These are phyloP conservation scores for Spiraea crenata DNA, from an alignment of 331 rosid genomes.

Conservation along the genomic window DNA sequence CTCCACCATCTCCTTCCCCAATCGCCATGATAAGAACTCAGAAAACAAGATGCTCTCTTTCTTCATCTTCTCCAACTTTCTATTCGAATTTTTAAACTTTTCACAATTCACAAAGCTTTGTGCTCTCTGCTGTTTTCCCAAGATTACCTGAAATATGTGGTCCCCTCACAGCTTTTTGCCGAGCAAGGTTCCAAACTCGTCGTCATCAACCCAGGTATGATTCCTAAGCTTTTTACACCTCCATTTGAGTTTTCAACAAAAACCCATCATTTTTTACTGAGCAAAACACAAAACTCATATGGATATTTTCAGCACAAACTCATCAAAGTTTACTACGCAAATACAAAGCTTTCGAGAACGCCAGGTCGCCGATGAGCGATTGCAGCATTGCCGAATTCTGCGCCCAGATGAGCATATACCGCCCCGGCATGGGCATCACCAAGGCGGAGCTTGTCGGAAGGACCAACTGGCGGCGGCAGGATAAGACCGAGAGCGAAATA, in stretches of 20 bases:
- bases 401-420: slow-evolving; percentile 75
- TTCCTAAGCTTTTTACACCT: not conserved
- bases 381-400: slow-evolving; percentile 70
- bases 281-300: not conserved
- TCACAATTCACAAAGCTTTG: not conserved
- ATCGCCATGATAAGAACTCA: slow-evolving; percentile 20
- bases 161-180: slow-evolving; percentile 78
- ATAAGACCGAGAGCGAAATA: slow-evolving; percentile 77
- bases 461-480: slow-evolving; percentile 89
- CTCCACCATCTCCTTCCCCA: not conserved
- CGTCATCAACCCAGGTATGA: slow-evolving; percentile 86
- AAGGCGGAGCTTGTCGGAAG: slow-evolving; percentile 78
- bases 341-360: slow-evolving; percentile 48
- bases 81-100: not conserved
- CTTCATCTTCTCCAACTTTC: slow-evolving; percentile 2
- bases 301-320: too few relatives aligned
- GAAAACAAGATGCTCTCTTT: not conserved
- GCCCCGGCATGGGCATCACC: slow-evolving; percentile 95
- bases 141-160: slow-evolving; percentile 92
- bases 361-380: slow-evolving; percentile 75
- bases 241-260: not conserved
- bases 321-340: too few relatives aligned
- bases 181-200: slow-evolving; percentile 92
- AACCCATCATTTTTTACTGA: slow-evolving; percentile 4
- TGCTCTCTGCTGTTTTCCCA: slow-evolving; percentile 30